Evolutionary conservation across 257 asterid genomes (phyloP).

Genomic region (Solanum tarapatanum): DNA sequence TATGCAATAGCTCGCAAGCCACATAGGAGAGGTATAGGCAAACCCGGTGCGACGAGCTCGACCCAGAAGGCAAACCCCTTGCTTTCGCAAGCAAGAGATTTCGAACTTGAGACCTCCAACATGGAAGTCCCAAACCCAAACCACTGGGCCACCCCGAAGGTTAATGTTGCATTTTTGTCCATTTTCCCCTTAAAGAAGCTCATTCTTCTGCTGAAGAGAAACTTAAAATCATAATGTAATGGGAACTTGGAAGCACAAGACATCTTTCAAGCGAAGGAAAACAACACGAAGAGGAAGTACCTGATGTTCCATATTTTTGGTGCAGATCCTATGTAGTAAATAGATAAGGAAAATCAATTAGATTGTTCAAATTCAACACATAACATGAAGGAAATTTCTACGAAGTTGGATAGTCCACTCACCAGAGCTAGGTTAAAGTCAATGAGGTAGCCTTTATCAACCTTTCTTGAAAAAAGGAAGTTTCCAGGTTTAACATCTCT

Average conservation of each 20-base stretch:
- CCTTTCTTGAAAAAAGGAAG: constrained; percentile 76
- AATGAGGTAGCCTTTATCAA: constrained; percentile 73
- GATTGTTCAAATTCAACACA: background rate
- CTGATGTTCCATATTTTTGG: constrained; percentile 33
- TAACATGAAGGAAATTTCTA: background rate
- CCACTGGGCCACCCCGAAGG: background rate
- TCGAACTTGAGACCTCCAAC: too few relatives aligned
- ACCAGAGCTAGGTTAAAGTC: constrained; percentile 97
- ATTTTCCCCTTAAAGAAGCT: background rate
- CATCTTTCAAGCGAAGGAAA: background rate
- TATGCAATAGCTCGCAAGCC: too few relatives aligned
- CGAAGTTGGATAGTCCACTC: constrained; percentile 16
- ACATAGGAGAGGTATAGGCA: too few relatives aligned
- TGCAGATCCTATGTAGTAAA: constrained; percentile 55
- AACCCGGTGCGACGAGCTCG: too few relatives aligned
- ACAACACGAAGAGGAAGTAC: constrained; percentile 31
- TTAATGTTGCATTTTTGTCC: background rate
- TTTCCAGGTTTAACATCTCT: constrained; percentile 98
- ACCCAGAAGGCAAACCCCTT: too few relatives aligned
- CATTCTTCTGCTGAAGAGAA: background rate
- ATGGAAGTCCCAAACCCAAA: too few relatives aligned
- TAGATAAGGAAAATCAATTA: background rate
- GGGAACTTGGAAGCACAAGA: background rate
- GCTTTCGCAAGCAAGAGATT: too few relatives aligned
- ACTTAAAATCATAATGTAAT: background rate